Conservation (phyloP, 345 rosid species). For the Microcos paniculata region DNA sequence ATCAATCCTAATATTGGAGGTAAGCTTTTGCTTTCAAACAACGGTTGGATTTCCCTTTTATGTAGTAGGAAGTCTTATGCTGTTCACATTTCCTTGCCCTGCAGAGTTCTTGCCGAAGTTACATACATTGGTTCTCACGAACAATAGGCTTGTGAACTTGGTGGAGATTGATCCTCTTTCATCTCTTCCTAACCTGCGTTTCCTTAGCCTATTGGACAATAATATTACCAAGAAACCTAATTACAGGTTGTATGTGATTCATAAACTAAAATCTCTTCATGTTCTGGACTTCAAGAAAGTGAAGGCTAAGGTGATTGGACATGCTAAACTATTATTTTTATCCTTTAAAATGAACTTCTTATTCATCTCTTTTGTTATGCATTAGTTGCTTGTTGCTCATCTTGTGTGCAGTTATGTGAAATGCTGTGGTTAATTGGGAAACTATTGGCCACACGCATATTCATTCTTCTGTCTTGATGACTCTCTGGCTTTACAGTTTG, state of each 20-base stretch:
- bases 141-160: constrained; percentile 97
- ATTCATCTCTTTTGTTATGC: background rate
- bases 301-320: constrained; percentile 70
- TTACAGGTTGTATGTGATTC: constrained; percentile 88
- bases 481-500: background rate
- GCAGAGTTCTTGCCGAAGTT: constrained; percentile 89
- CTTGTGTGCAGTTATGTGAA: background rate
- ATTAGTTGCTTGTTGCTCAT: background rate
- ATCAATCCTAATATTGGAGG: constrained; percentile 92
- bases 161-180: constrained; percentile 95
- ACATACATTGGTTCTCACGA: constrained; percentile 86
- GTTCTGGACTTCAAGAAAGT: constrained; percentile 94
- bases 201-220: constrained; percentile 90
- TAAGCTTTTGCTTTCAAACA: constrained; percentile 11
- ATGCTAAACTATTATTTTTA: background rate
- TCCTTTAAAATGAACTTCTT: background rate
- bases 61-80: constrained; percentile 1
- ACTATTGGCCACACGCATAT: background rate
- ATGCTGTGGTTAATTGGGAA: background rate
- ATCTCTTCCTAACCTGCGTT: constrained; percentile 82
- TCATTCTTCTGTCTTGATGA: background rate
- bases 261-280: constrained; percentile 80
- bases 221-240: constrained; percentile 88
- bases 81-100: constrained; percentile 14
- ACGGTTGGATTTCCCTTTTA: background rate